Evolutionary conservation across 257 asterid species (phyloP), one percentile per base, ranked within the genome.

Genomic region (Prunella vulgaris): DNA sequence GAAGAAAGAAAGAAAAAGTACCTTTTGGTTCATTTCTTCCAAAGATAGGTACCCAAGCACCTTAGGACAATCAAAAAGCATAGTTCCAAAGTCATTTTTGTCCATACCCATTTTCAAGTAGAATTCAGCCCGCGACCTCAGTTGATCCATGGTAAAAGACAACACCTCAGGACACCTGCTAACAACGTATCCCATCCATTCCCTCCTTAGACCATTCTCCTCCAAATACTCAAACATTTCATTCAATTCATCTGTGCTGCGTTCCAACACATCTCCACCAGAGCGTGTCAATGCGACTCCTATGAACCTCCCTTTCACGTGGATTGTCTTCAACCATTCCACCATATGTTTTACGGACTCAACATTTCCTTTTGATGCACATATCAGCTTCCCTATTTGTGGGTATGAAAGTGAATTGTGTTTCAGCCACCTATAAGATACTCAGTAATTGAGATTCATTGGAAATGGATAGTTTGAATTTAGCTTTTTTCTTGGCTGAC

Each of bases 1-100:
- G 0, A 32, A 32, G 8, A 32, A 32, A 32, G 6, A 32, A 6
- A 32, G 7, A 32, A 32, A 32, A 3, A 32, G 42, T 79, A 93
- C 99, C 99, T 90, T 87, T 82, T 81, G 87, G 74, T 84, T 85
- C 99, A 90, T 93, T 87, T 93, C 96, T 68, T 90, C 96, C 92
- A 86, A 72, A 21, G 97, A 81, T 76, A 87, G 82, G 78, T 72
- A 84, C 48, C 99, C 99, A 27, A 93, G 73, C 70, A 87, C 97
- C 80, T 87, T 93, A 15, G 99, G 99, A 78, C 79, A 90, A 68
- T 93, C 97, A 30, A 83, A 93, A 48, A 90, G 89, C 99, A 93
- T 93, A 0, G 99, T 90, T 17, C 97, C 99, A 53, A 93, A 93
- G 78, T 93, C 97, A 53, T 84, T 86, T 76, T 77, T 81, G 73